Percentiles rank a stretch among this genome's conserved stretches.
These are phyloP conservation scores for Clonostachys byssicola DNA, from an alignment of 2,329 filamentous ascomycete genomes.

Conservation along the genomic window DNA sequence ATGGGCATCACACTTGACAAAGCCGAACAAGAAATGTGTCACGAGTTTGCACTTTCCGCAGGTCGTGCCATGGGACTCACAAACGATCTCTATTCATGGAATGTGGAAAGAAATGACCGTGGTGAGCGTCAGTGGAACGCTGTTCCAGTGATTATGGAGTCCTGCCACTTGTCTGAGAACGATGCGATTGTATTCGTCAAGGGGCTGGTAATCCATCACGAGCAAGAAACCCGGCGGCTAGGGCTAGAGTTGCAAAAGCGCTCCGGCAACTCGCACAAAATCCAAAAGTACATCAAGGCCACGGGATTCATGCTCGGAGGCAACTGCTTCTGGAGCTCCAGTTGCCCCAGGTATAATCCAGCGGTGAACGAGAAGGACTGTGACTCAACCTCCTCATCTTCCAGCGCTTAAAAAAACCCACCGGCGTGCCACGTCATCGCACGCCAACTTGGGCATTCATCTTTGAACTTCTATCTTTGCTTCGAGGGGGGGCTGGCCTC, in stretches of 20 bases:
- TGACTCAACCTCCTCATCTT: conserved; percentile 6
- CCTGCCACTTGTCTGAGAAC: too few species aligned
- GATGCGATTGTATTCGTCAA: too few species aligned
- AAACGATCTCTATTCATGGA: not conserved
- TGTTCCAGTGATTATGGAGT: too few species aligned
- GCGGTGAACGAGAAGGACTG: not conserved
- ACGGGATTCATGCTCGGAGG: not conserved
- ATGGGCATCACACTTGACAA: not conserved
- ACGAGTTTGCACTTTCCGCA: not conserved
- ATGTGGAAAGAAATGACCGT: not conserved
- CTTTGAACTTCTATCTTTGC: too few species aligned
- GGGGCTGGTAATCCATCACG: too few species aligned
- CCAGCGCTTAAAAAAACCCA: too few species aligned
- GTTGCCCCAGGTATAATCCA: not conserved
- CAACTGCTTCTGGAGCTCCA: not conserved
- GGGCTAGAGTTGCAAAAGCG: not conserved
- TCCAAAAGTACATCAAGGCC: not conserved
- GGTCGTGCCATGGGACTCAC: not conserved
- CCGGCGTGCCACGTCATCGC: too few species aligned
- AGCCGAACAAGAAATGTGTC: not conserved
- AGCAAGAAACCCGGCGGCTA: not conserved
- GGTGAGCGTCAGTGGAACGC: too few species aligned
- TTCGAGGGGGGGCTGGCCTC: too few species aligned
- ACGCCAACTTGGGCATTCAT: too few species aligned
- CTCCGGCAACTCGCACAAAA: not conserved